Conservation (phyloP, 192 early-diverging fungal genomes). For the Dimargaris cristalligena region DNA sequence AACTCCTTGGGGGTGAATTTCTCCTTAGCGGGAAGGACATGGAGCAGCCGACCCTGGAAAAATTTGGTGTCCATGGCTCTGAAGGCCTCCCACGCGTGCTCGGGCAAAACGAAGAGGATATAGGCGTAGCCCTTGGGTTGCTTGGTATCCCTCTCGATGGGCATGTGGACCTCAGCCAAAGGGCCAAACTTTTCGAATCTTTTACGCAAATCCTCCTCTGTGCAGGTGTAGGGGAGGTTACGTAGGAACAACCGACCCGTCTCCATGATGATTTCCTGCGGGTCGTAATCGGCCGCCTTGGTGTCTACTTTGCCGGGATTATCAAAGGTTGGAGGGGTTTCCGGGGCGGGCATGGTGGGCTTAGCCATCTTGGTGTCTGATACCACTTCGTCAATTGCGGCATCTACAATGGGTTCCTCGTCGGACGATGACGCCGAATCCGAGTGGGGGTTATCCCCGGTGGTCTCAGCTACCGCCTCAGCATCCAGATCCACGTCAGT, state of each 20-base stretch:
- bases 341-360: too few species aligned
- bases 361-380: too few species aligned
- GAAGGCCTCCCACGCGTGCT: slow-evolving; percentile 86
- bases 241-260: slow-evolving; percentile 89
- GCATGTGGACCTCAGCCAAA: slow-evolving; percentile 86
- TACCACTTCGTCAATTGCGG: slow-evolving; percentile 11
- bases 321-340: too few species aligned
- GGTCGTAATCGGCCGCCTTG: slow-evolving; percentile 13
- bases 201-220: slow-evolving; percentile 68
- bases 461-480: slow-evolving; percentile 13
- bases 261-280: slow-evolving; percentile 64
- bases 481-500: slow-evolving; percentile 13
- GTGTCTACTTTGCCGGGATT: slow-evolving; percentile 5
- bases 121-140: slow-evolving; percentile 89
- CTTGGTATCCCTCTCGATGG: slow-evolving; percentile 82
- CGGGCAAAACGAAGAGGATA: slow-evolving; percentile 72
- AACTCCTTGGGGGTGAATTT: slow-evolving; percentile 49
- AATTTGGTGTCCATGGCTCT: slow-evolving; percentile 59
- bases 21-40: slow-evolving; percentile 78
- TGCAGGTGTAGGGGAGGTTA: slow-evolving; percentile 82
- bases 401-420: not conserved
- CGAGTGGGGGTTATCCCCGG: slow-evolving; percentile 7
- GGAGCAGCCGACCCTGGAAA: slow-evolving; percentile 84
- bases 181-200: slow-evolving; percentile 79
- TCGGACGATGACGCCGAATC: slow-evolving; percentile 14